Conservation (phyloP, 306 rosid species). For the Echinosophora koreensis region DNA sequence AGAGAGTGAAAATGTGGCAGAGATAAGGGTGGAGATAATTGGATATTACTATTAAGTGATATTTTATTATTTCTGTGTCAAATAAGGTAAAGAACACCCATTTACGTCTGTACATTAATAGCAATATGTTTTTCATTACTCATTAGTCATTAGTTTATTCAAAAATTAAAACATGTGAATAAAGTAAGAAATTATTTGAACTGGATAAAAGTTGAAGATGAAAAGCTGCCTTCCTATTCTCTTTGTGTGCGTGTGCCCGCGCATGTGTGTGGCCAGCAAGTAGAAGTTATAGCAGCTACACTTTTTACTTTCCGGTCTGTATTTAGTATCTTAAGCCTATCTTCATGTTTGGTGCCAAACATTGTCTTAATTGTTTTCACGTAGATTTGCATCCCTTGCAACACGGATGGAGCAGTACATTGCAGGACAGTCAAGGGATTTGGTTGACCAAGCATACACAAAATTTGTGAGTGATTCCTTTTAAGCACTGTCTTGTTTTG, state of each 20-base stretch:
- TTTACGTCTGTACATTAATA: neutral
- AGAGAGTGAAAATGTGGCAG: neutral
- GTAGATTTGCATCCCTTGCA: constrained; percentile 95
- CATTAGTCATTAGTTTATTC: neutral
- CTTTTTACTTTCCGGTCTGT: neutral
- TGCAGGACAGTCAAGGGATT: constrained; percentile 94
- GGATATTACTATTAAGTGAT: neutral
- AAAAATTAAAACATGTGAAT: neutral
- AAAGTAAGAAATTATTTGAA: neutral
- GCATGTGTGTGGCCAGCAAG: neutral
- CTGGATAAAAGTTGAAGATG: constrained; percentile 15
- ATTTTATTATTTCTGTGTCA: neutral
- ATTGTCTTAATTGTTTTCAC: constrained; percentile 42
- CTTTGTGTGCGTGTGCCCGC: neutral
- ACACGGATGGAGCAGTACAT: constrained; percentile 97
- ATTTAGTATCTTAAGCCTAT: constrained; percentile 11
- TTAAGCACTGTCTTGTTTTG: constrained; percentile 32
- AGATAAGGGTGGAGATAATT: constrained; percentile 35
- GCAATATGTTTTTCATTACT: neutral
- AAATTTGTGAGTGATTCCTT: constrained; percentile 78
- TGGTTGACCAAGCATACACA: constrained; percentile 98
- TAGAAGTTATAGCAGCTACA: constrained; percentile 1
- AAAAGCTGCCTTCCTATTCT: constrained; percentile 18
- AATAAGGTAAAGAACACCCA: neutral
- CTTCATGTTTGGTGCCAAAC: constrained; percentile 8